Evolutionary conservation across 257 asterid species (phyloP), one percentile per base, ranked within the genome.

Genomic region (Forsythia suspensa): DNA sequence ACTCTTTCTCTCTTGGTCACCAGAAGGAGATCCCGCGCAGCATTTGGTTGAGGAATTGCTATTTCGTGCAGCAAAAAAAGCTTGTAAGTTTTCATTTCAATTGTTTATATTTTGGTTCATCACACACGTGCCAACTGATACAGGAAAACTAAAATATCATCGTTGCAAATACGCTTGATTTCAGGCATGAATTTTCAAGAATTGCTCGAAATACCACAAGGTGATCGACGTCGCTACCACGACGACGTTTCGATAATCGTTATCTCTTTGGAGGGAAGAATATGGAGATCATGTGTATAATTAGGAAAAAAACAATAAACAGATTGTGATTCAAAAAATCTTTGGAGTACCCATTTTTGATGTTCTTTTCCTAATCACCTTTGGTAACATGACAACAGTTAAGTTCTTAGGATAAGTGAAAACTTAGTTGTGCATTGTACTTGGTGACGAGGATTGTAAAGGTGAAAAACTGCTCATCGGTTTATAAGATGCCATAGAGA

Each of bases 1-100:
- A 38, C 85, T 79, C 42, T 95, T 95, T 89, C 82, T 93, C 75
- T 83, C 97, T 21, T 90, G 93, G 97, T 93, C 97, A 15, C 99
- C 99, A 0, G 98, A 95, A 51, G 99, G 99, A 38, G 99, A 95
- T 82, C 99, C 99, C 0, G 99, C 99, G 0, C 99, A 95, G 79
- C 99, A 93, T 85, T 92, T 95, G 34, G 95, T 95, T 3, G 97
- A 95, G 82, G 97, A 90, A 75, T 77, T 93, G 84, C 87, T 95
- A 13, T 92, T 95, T 74, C 99, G 99, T 0, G 99, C 99, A 34
- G 99, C 99, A 3, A 93, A 95, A 84, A 86, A 91, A 79, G 99
- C 99, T 7, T 97, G 98, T 92, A 82, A 15, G 73, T 80, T 44
- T 36, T 73, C 6, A 41, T 73, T 85, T 52, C 37, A n/a, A 40